These are phyloP conservation scores for Xanthoconium separans DNA, from an alignment of 1,284 basidiomycete species.

Conservation along the genomic window DNA sequence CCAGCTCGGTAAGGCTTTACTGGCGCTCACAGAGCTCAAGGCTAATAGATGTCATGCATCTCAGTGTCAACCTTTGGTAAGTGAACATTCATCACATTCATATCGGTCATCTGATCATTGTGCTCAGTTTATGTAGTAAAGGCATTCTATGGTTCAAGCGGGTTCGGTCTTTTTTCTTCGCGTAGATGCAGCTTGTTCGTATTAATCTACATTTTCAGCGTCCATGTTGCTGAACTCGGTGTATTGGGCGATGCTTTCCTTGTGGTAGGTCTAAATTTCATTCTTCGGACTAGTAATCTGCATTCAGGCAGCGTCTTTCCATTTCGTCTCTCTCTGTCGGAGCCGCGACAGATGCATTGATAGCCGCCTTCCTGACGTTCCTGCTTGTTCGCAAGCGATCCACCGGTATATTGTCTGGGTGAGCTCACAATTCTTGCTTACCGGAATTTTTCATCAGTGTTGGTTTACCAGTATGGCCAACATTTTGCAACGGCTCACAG, in stretches of 20 bases:
- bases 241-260: background rate
- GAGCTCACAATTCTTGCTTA: background rate
- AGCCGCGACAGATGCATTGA: background rate
- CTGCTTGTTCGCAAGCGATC: background rate
- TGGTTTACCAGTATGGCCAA: constrained; percentile 2
- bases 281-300: background rate
- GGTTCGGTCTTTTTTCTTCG: constrained; percentile 3
- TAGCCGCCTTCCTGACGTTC: background rate
- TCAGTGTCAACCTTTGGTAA: background rate
- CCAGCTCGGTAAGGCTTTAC: constrained; percentile 11
- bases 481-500: constrained; percentile 9
- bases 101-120: background rate
- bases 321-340: background rate
- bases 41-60: background rate
- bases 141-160: background rate
- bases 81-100: background rate
- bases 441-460: background rate
- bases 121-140: constrained; percentile 2
- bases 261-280: constrained; percentile 4
- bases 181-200: too few relatives aligned
- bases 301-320: background rate
- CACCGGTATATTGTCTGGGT: background rate
- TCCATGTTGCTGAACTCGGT: background rate
- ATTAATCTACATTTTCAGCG: background rate
- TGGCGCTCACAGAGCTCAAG: too few relatives aligned